Evolutionary conservation across 345 rosid genomes (phyloP), one percentile per base, ranked within the genome.

Genomic region (Linum trigynum): DNA sequence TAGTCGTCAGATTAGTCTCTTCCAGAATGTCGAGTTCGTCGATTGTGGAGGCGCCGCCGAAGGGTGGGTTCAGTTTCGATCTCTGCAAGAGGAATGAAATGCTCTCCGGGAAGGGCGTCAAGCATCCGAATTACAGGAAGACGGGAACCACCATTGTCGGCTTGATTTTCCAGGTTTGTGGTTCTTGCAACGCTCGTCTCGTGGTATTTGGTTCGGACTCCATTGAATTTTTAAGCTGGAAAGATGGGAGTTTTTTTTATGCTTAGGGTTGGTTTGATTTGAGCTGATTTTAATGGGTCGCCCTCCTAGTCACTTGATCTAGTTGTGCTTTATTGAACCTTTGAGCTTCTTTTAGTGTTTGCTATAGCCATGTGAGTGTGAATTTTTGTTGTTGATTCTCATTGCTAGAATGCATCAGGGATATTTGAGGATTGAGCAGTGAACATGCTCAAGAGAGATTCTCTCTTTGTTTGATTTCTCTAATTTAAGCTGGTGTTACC

Each of bases 81-180:
- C 83, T 92, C 38, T 90, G 98, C 69, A 79, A 72, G 68, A 78
- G 98, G 63, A 92, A 90, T 66, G 90, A 76, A 14, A 90, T 86
- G 97, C 83, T 92, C 55, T 62, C 67, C 5, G 75, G 81, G 58
- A 85, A 84, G 70, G 96, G 97, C 62, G 77, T 67, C 38, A 84
- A 77, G 39, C 81, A 81, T 39, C 97, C 97, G 0, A 80, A 90
- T 8, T 90, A 40, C 41, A 74, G 88, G 15, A 92, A 90, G 80
- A 92, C 99, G 0, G 99, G 99, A 61, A 92, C 99, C 37, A 92
- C 99, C 42, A 92, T 92, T 66, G 99, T 92, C 68, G 97, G 97
- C 38, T 70, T 92, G 63, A 76, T 84, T 65, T 90, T 82, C 68
- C 75, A 86, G 95, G 99, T 92, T 64, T 59, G 59, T n/a, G 3